Evolutionary conservation across 148 eudicot genomes (phyloP).

Genomic region (Beta vulgaris): DNA sequence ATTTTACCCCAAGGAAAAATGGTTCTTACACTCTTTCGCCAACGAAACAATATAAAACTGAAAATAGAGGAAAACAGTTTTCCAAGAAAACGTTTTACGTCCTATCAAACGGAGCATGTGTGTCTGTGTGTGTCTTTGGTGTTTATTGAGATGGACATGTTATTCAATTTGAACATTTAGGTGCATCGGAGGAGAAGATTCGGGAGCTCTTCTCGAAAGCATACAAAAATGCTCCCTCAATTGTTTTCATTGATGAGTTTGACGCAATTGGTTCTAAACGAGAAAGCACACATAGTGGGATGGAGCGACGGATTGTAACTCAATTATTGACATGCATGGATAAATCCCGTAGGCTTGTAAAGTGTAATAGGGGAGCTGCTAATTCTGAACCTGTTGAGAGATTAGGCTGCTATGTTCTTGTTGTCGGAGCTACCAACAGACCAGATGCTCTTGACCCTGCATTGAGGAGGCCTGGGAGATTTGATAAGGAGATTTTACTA

Average conservation of each 20-base stretch:
- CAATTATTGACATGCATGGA: constrained; percentile 96
- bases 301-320: constrained; percentile 84
- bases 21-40: too few relatives aligned
- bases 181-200: constrained; percentile 85
- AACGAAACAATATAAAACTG: too few relatives aligned
- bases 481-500: constrained; percentile 72
- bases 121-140: too few relatives aligned
- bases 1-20: too few relatives aligned
- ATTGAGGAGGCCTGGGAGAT: constrained; percentile 82
- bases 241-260: constrained; percentile 93
- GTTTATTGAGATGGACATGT: too few relatives aligned
- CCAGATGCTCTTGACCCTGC: constrained; percentile 92
- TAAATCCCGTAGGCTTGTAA: constrained; percentile 45
- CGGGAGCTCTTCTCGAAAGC: constrained; percentile 85
- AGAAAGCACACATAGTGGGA: constrained; percentile 72
- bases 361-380: constrained; percentile 20
- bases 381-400: constrained; percentile 24
- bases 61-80: too few relatives aligned
- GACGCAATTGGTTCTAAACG: constrained; percentile 92
- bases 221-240: constrained; percentile 82
- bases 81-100: too few relatives aligned
- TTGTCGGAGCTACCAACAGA: constrained; percentile 88
- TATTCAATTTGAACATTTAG: too few relatives aligned
- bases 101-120: too few relatives aligned
- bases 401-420: constrained; percentile 63